phyloP scores from a whole-genome alignment of 2,329 filamentous ascomycete species.

The Cucurbitaria berberidis region DNA sequence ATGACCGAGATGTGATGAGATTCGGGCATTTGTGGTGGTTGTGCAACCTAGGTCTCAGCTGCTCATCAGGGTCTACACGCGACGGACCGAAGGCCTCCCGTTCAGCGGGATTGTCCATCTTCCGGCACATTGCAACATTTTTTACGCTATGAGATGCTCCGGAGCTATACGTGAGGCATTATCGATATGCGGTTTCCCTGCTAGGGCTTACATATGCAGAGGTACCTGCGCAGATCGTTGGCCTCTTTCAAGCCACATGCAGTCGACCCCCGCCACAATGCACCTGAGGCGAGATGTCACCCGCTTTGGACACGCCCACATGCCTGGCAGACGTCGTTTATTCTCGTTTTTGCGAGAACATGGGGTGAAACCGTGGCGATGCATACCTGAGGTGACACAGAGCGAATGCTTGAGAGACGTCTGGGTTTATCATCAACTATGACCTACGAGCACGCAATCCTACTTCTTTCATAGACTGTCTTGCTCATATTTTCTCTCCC shows the following conservation, averaged over 20 bases:
- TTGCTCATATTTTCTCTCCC: not conserved
- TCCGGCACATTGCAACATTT: not conserved
- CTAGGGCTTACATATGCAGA: slow-evolving; percentile 1
- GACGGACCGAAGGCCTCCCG: not conserved
- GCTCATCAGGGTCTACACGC: not conserved
- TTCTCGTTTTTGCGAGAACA: not conserved
- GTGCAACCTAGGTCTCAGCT: not conserved
- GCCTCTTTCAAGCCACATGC: not conserved
- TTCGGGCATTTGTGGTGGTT: not conserved
- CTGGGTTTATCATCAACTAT: not conserved
- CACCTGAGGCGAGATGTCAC: not conserved
- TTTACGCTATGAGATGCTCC: not conserved
- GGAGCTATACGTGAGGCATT: not conserved
- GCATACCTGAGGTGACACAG: not conserved
- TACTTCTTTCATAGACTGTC: not conserved
- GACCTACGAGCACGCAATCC: not conserved
- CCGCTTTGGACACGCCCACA: not conserved
- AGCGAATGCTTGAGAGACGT: not conserved
- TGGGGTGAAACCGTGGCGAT: not conserved
- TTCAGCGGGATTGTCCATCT: not conserved
- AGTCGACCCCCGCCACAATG: not conserved
- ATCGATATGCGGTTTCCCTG: not conserved
- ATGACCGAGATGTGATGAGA: not conserved
- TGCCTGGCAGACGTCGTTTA: not conserved
- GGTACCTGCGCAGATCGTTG: not conserved